These are phyloP conservation scores for Aphanocladium album DNA, from an alignment of 2,329 filamentous ascomycete genomes.

Conservation along the genomic window DNA sequence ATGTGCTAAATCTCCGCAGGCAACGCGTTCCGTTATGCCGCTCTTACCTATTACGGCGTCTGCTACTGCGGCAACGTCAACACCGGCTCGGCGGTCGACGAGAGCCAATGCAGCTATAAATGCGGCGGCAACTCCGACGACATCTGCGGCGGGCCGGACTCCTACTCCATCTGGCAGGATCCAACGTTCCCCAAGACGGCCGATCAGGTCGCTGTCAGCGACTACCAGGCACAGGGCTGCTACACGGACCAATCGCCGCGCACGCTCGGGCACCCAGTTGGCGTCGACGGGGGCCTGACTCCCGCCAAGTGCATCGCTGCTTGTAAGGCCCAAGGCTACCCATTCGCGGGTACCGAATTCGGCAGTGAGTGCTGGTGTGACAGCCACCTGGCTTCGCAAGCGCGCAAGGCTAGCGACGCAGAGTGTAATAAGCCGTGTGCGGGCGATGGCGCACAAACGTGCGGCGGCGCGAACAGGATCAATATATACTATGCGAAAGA, in stretches of 20 bases:
- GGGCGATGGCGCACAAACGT: slow-evolving; percentile 27
- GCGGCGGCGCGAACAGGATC: slow-evolving; percentile 29
- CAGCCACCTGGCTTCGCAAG: slow-evolving; percentile 46
- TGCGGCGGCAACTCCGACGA: slow-evolving; percentile 41
- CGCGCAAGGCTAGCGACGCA: slow-evolving; percentile 26
- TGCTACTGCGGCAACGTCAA: slow-evolving; percentile 50
- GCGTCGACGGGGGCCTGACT: slow-evolving; percentile 33
- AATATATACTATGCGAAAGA: slow-evolving; percentile 21
- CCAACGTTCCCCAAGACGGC: slow-evolving; percentile 41
- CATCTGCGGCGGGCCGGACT: slow-evolving; percentile 42
- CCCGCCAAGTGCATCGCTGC: slow-evolving; percentile 37
- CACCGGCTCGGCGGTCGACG: slow-evolving; percentile 44
- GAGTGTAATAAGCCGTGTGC: slow-evolving; percentile 29
- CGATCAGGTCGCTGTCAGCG: slow-evolving; percentile 40
- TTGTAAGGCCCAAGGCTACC: slow-evolving; percentile 39
- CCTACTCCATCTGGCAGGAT: slow-evolving; percentile 45
- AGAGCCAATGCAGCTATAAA: slow-evolving; percentile 52
- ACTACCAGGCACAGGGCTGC: slow-evolving; percentile 58
- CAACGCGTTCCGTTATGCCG: slow-evolving; percentile 46
- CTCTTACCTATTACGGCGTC: slow-evolving; percentile 45
- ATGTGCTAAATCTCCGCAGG: slow-evolving; percentile 21
- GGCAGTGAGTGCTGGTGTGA: slow-evolving; percentile 45
- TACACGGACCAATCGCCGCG: slow-evolving; percentile 44
- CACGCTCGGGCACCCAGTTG: slow-evolving; percentile 38
- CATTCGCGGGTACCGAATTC: slow-evolving; percentile 44